Evolutionary conservation across 2,329 filamentous ascomycete species (phyloP).

Genomic region (Aphanocladium album): DNA sequence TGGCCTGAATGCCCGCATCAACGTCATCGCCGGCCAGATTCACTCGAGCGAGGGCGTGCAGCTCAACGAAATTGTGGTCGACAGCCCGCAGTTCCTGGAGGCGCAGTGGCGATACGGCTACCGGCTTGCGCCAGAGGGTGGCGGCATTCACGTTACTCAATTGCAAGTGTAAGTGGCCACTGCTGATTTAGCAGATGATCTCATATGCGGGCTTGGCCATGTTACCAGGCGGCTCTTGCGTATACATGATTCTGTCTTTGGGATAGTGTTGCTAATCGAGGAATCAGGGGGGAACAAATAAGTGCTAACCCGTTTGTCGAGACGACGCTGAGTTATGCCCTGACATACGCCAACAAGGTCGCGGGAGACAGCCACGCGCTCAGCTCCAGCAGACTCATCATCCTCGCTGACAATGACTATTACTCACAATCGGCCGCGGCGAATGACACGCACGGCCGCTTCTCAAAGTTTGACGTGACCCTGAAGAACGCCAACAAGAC

Average conservation of each 20-base stretch:
- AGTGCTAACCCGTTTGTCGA: conserved; percentile 80
- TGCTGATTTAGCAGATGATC: not conserved
- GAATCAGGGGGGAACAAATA: conserved; percentile 40
- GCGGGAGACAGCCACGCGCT: conserved; percentile 45
- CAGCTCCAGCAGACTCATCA: conserved; percentile 68
- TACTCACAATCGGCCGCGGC: conserved; percentile 61
- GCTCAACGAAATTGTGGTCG: conserved; percentile 71
- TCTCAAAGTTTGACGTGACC: conserved; percentile 71
- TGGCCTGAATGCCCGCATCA: conserved; percentile 63
- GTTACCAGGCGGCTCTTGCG: no score
- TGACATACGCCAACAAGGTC: conserved; percentile 67
- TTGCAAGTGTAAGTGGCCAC: conserved; percentile 63
- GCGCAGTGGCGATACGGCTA: conserved; percentile 88
- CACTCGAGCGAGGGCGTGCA: conserved; percentile 58
- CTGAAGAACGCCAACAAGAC: conserved; percentile 86
- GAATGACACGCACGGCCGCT: conserved; percentile 42
- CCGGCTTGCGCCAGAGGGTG: conserved; percentile 60
- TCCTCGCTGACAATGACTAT: conserved; percentile 94
- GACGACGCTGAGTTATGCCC: conserved; percentile 78
- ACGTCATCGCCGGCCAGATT: conserved; percentile 55
- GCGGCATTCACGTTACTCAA: conserved; percentile 78
- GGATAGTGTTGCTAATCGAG: not conserved
- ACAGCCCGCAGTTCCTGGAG: conserved; percentile 84
- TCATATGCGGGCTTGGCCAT: no score
- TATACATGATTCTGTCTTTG: no score